Base-by-base conservation (phyloP, 1,284 basidiomycete species). In the Pascua guehoae region DNA sequence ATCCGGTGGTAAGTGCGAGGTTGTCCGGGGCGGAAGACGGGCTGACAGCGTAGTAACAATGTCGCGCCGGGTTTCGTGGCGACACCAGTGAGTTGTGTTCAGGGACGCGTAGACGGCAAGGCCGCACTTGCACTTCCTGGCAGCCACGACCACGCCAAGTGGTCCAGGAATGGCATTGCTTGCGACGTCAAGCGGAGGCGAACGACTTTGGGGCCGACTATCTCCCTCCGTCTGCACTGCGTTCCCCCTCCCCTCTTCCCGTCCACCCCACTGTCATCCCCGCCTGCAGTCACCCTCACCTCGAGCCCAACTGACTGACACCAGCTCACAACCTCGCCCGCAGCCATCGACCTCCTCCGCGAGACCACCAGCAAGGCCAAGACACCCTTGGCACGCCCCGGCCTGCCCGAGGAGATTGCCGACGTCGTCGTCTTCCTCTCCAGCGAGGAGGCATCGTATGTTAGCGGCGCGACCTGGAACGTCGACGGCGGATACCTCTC, bases 401-500 rank as follows among this genome's bases (percentile, higher is more conserved):
- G 66, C 2, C 56, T 47, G 17, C 50, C 61, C 2, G 66, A 66
- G 36, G 68, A 69, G 53, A 52, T 69, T 32, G 68, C 68, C 5
- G 68, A 69, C 59, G 61, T 66, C 37, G 53, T 63, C 11, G 37
- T 66, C 12, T 69, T 69, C 54, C 46, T 69, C 32, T 54, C 49
- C n/a, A 56, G 58, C 18, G 65, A 68, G 54, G 65, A 63, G 56
- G 65, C 66, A 17, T 64, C 62, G 41, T 69, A 68, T 46, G 65
- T 66, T 0, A 66, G 68, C 39, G 68, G 68, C 24, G 65, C 66
- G n/a, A 58, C 58, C n/a, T 69, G 63, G 66, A 57, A 64, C 12
- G 68, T 63, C 2, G 68, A 69, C 60, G 68, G 68, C n/a, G 68
- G 68, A 1, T 69, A 44, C 32, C n/a, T 44, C 12, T 32, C 24